Evolutionary conservation across 805 yeast genomes (phyloP), one percentile per base, ranked within the genome.

Genomic region (Hanseniaspora singularis): DNA sequence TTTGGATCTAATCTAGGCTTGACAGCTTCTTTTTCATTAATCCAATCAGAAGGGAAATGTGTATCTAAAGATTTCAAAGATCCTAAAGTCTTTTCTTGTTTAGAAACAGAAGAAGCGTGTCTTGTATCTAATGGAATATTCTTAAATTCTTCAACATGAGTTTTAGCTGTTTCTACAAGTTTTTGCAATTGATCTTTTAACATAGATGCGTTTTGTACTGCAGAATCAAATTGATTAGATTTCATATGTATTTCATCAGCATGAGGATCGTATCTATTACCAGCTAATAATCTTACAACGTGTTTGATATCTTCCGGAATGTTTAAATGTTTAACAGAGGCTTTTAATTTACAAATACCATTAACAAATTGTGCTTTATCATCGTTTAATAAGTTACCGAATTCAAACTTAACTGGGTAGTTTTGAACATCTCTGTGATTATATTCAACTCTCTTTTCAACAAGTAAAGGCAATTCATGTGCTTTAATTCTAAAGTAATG

Each of bases 401-500:
- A 88, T 54, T 78, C 75, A 57, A 81, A 82, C 32, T 68, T 67
- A 33, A 87, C 66, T 4, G 87, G 86, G 9, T 69, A 62, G 23
- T 68, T 66, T 15, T 56, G 58, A 10, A 54, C 53, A 5, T 69
- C 53, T 12, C 68, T 68, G 18, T 79, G 79, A 28, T 57, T 61
- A 66, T 83, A 88, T 50, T 70, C 71, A 62, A 81, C 77, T 54
- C 89, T 79, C 60, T 71, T 82, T 61, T 85, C 77, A 34, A 79
- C 77, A 52, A 92, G 70, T 48, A 77, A 72, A 6, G 98, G 98
- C 70, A 89, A 72, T 61, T 89, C 97, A 64, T 81, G 89, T 0
- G 96, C 96, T 10, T 94, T 85, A 37, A 85, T 70, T 55, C 96
- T 73, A 57, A 79, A 79, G 56, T 79, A 77, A 52, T 81, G 76